Base-by-base conservation (phyloP, 805 yeast genomes). In the Metschnikowia bowlesiae region DNA sequence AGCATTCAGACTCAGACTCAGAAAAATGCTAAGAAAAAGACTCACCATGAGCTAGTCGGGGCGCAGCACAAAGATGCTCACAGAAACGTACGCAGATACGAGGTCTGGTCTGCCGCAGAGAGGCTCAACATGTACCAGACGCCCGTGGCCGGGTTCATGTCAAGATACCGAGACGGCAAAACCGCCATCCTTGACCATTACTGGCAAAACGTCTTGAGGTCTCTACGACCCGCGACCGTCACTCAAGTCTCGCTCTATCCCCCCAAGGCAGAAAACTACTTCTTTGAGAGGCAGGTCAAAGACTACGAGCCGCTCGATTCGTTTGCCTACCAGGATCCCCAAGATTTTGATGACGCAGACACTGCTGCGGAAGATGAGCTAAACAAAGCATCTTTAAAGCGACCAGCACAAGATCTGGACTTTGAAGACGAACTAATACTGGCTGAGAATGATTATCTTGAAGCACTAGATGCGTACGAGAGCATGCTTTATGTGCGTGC, bases 51-150 rank as follows among this genome's bases (percentile, higher is more conserved):
- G 22, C 22, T 18, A 18, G 2, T 3, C 22, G 22, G 22, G 2
- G 22, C 22, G 22, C 22, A 3, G 11, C 34, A 2, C 11, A 9
- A 11, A 8, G 34, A 32, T 32, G 9, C 35, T 16, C 35, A 33
- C 16, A 35, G 5, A 7, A 32, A 22, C 9, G 50, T 55, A 26
- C 18, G 36, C 11, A 46, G 46, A 22, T 26, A 10, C 8, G 65
- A 61, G 36, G 43, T 61, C 1, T 47, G 52, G 51, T 28, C 33
- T 4, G 51, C 61, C 2, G 43, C 50, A 9, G 46, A 52, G 6
- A 41, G 45, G 5, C 40, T 55, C 13, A 49, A 42, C n/a, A 46
- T 58, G 16, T 54, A 52, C 42, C 58, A 57, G 36, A 58, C 60
- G 2, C 51, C 50, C 8, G 44, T 22, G 16, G 39, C 50, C 3